phyloP scores from a whole-genome alignment of 805 yeast species.

The Clavispora fructus region DNA sequence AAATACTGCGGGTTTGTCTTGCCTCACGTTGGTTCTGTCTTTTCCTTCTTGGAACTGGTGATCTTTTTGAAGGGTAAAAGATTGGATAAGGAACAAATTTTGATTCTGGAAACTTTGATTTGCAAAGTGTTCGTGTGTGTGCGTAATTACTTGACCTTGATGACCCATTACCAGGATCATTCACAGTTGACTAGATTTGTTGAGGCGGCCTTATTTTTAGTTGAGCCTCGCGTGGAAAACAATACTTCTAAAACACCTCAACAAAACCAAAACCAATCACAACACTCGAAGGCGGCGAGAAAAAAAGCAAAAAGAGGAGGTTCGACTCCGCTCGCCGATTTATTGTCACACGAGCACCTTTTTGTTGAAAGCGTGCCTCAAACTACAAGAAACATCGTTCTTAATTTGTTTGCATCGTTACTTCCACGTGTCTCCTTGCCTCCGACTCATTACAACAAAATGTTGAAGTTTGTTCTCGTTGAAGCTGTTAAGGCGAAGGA shows the following conservation, averaged over 20 bases:
- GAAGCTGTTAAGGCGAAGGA: slow-evolving; percentile 30
- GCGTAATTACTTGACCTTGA: slow-evolving; percentile 24
- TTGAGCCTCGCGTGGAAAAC: slow-evolving; percentile 29
- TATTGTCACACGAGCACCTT: slow-evolving; percentile 58
- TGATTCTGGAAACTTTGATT: slow-evolving; percentile 35
- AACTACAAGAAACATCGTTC: slow-evolving; percentile 27
- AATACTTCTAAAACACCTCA: background rate
- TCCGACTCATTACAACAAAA: slow-evolving; percentile 55
- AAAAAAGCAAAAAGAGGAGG: slow-evolving; percentile 38
- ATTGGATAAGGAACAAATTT: slow-evolving; percentile 26
- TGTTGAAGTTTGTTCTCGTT: slow-evolving; percentile 36
- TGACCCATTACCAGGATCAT: slow-evolving; percentile 42
- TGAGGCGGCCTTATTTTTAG: slow-evolving; percentile 46
- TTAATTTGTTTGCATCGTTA: slow-evolving; percentile 45
- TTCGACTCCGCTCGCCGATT: slow-evolving; percentile 56
- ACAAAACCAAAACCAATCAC: slow-evolving; percentile 3
- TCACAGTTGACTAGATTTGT: slow-evolving; percentile 51
- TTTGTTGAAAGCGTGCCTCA: slow-evolving; percentile 42
- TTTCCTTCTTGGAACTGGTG: slow-evolving; percentile 52
- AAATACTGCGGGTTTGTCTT: slow-evolving; percentile 34
- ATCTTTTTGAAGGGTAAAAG: slow-evolving; percentile 47
- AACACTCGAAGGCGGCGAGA: slow-evolving; percentile 16
- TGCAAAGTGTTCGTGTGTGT: slow-evolving; percentile 31
- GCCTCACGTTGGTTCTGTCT: slow-evolving; percentile 46
- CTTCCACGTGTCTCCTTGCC: slow-evolving; percentile 50